phyloP scores from a whole-genome alignment of 305 asterid species.

The Fraxinus xanthoxyloides region DNA sequence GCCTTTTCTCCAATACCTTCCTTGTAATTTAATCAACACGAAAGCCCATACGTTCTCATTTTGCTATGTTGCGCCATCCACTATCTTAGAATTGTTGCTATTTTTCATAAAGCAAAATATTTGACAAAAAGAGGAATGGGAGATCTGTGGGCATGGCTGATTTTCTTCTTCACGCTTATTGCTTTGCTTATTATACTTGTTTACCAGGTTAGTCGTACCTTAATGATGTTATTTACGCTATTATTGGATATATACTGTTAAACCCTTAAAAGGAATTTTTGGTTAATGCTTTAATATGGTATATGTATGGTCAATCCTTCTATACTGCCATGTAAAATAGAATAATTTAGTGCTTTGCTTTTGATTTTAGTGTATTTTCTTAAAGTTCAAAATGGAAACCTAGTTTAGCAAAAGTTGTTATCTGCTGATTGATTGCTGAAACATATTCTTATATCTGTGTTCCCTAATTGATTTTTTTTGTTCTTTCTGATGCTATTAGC shows the following conservation, averaged over 20 bases:
- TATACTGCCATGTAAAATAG: background rate
- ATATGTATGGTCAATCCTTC: background rate
- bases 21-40: background rate
- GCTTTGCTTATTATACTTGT: constrained; percentile 42
- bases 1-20: constrained; percentile 11
- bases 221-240: background rate
- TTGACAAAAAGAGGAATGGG: constrained; percentile 22
- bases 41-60: background rate
- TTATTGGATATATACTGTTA: background rate
- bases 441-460: background rate
- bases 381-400: background rate
- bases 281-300: background rate
- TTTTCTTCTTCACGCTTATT: constrained; percentile 46
- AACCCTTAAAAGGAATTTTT: background rate
- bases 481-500: background rate
- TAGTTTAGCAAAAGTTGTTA: background rate
- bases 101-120: background rate
- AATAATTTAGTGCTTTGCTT: background rate
- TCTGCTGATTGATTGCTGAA: background rate
- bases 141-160: constrained; percentile 45
- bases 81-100: background rate
- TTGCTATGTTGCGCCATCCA: constrained; percentile 5
- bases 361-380: background rate
- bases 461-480: background rate
- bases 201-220: constrained; percentile 44